phyloP scores from a whole-genome alignment of 371 early-diverging fungal genomes.

The Mucor plumbeus region DNA sequence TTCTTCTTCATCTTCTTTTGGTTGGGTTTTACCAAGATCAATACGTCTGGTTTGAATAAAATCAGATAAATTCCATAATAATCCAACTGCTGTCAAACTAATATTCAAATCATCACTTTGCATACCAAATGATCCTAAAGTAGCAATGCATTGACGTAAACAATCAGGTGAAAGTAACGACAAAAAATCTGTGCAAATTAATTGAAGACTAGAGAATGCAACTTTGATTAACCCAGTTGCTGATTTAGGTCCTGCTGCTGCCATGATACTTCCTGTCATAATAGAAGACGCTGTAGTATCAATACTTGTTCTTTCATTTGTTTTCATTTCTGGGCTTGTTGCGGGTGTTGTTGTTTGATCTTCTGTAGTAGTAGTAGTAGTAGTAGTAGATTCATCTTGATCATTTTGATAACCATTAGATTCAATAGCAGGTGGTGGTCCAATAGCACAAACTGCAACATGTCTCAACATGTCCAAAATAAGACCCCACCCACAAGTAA shows the following conservation, averaged over 20 bases:
- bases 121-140: slow-evolving; percentile 82
- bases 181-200: slow-evolving; percentile 96
- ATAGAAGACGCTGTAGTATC: slow-evolving; percentile 43
- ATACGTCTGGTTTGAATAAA: slow-evolving; percentile 76
- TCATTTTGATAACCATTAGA: background rate
- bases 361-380: slow-evolving; percentile 1
- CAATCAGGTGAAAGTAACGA: slow-evolving; percentile 77
- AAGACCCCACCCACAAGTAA: slow-evolving; percentile 87
- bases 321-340: slow-evolving; percentile 10
- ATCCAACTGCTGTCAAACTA: slow-evolving; percentile 89
- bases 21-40: slow-evolving; percentile 42
- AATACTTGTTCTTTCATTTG: slow-evolving; percentile 31
- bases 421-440: slow-evolving; percentile 27
- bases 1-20: slow-evolving; percentile 28
- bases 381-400: slow-evolving; percentile 21
- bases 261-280: slow-evolving; percentile 16
- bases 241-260: slow-evolving; percentile 31
- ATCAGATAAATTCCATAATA: slow-evolving; percentile 90
- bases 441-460: slow-evolving; percentile 46
- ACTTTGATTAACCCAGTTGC: slow-evolving; percentile 72
- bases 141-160: slow-evolving; percentile 82
- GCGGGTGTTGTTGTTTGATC: slow-evolving; percentile 33
- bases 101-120: slow-evolving; percentile 95
- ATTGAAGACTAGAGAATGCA: slow-evolving; percentile 91
- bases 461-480: slow-evolving; percentile 88